phyloP scores from a whole-genome alignment of 2,329 filamentous ascomycete species.

The Colletotrichum sp. region DNA sequence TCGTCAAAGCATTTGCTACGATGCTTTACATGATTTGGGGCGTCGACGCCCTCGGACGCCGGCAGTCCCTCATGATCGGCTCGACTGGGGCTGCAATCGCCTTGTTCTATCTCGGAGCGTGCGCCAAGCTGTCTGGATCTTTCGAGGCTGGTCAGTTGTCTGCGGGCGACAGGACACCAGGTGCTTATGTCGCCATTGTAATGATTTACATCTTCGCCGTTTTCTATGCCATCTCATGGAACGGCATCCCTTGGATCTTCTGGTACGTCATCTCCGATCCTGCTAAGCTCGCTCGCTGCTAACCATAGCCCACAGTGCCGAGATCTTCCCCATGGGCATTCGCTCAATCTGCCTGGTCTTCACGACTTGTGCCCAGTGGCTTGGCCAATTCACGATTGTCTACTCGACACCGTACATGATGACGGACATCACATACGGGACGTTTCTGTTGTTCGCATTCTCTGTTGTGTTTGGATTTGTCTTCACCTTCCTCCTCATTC shows the following conservation, averaged over 20 bases:
- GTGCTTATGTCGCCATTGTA: constrained; percentile 26
- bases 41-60: constrained; percentile 25
- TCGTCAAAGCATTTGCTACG: constrained; percentile 52
- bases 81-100: constrained; percentile 20
- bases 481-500: constrained; percentile 27
- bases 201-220: constrained; percentile 29
- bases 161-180: constrained; percentile 3
- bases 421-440: constrained; percentile 36
- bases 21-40: constrained; percentile 22
- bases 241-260: constrained; percentile 28
- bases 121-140: constrained; percentile 22
- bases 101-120: constrained; percentile 36
- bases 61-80: constrained; percentile 25
- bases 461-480: constrained; percentile 40
- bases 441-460: constrained; percentile 48
- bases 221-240: constrained; percentile 28
- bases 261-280: constrained; percentile 32
- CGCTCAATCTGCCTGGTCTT: constrained; percentile 27
- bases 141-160: constrained; percentile 2
- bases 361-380: constrained; percentile 29
- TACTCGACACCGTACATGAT: constrained; percentile 31
- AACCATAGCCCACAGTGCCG: neutral
- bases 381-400: constrained; percentile 29
- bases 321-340: constrained; percentile 23
- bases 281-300: constrained; percentile 33